Evolutionary conservation across 2,329 filamentous ascomycete species (phyloP), one percentile per base, ranked within the genome.

Genomic region (Cladophialophora yegresii): DNA sequence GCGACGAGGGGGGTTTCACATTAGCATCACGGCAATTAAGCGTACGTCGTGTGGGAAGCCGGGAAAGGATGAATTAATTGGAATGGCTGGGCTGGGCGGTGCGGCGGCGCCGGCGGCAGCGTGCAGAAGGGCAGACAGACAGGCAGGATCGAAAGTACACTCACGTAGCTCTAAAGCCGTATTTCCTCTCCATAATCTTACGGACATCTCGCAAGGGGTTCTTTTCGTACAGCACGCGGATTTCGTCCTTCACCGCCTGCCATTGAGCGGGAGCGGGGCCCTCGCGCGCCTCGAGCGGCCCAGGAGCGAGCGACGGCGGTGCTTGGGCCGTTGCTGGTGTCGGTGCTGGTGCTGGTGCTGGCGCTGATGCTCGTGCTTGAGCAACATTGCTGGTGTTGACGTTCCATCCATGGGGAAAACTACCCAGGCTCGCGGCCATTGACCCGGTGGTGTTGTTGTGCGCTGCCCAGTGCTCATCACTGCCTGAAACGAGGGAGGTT

Each of bases 161-260:
- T 58, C 67, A 71, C 70, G 70, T 71, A 36, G 70, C 70, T 45
- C 63, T 63, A 61, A 71, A 71, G 33, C 68, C 68, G 61, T 69
- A 63, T 26, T 54, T 65, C 28, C 67, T 58, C 50, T 69, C 67
- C 49, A 70, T 57, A 30, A 68, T 69, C 47, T 49, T 67, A 36
- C 57, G 69, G 56, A 70, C 69, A 60, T 68, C 63, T 60, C 65
- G 62, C 58, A 70, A 64, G n/a, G 69, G 69, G 56, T 65, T 65
- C 32, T 67, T 66, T 26, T 69, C 61, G 61, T 70, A 70, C 49
- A 70, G 57, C 3, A 61, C 26, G 50, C 67, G 54, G 57, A 70
- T 70, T 32, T 68, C 65, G 53, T 70, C 68, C 55, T 64, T 70
- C 58, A 65, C 64, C 64, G 68, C 68, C 54, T 68, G 63, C 68